phyloP scores from a whole-genome alignment of 139 green algal genomes.

The Asterochloris sp. region DNA sequence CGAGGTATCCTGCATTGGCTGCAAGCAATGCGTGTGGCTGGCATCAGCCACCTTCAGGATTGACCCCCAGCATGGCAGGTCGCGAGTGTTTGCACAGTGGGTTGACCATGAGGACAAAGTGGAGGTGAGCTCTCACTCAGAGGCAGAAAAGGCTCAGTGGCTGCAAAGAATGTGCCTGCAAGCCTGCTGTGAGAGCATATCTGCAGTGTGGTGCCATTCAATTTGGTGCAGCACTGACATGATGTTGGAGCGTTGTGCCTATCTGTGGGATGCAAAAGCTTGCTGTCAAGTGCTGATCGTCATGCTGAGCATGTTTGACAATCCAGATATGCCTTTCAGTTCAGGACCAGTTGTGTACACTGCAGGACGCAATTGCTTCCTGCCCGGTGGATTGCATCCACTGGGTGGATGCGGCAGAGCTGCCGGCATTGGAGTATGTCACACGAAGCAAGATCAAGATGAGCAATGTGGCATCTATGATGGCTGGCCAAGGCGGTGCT shows the following conservation, averaged over 20 bases:
- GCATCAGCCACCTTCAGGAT: conserved; percentile 79
- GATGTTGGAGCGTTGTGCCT: background rate
- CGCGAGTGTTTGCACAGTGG: conserved; percentile 74
- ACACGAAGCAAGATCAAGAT: conserved; percentile 52
- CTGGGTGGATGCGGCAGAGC: conserved; percentile 73
- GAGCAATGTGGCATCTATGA: conserved; percentile 78
- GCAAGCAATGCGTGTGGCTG: conserved; percentile 80
- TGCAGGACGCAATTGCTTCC: conserved; percentile 53
- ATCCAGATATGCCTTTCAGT: background rate
- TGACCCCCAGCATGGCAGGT: conserved; percentile 66
- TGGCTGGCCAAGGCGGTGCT: conserved; percentile 54
- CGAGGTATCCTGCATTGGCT: conserved; percentile 84
- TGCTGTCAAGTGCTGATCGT: background rate
- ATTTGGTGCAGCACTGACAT: background rate
- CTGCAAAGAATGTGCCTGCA: background rate
- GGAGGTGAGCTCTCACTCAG: conserved; percentile 28
- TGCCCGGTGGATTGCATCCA: conserved; percentile 89
- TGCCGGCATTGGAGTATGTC: conserved; percentile 78
- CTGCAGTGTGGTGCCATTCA: background rate
- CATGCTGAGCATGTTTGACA: background rate
- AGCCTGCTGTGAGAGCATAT: background rate
- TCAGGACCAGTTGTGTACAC: background rate
- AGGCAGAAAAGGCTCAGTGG: background rate
- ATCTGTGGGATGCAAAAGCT: background rate
- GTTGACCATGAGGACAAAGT: conserved; percentile 74